phyloP scores from a whole-genome alignment of 1,139 yeast genomes.

The Candida sp. region DNA sequence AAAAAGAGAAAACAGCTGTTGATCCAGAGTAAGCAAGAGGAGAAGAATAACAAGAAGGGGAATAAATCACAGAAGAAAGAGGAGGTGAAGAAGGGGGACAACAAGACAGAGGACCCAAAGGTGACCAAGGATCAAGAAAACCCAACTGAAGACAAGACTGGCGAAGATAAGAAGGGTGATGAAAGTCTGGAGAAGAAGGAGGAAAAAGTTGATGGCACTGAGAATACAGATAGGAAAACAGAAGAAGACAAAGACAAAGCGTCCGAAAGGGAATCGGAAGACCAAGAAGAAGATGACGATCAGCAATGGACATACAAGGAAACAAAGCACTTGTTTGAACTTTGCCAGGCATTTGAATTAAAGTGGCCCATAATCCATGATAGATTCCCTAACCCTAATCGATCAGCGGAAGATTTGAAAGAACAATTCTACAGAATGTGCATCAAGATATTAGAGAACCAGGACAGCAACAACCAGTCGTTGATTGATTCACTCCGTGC shows the following conservation, averaged over 20 bases:
- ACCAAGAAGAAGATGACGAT: slow-evolving; percentile 7
- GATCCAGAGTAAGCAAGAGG: slow-evolving; percentile 14
- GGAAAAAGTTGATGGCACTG: too few relatives aligned
- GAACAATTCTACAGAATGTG: slow-evolving; percentile 70
- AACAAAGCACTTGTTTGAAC: slow-evolving; percentile 72
- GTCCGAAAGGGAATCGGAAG: slow-evolving; percentile 9
- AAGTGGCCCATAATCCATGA: slow-evolving; percentile 90
- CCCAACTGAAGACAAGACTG: too few relatives aligned
- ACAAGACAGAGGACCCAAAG: slow-evolving; percentile 2
- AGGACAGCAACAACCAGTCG: slow-evolving; percentile 49
- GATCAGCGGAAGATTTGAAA: slow-evolving; percentile 78
- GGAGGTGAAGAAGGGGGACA: background rate
- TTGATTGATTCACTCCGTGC: slow-evolving; percentile 54
- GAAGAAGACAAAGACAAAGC: slow-evolving; percentile 6
- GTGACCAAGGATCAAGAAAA: too few relatives aligned
- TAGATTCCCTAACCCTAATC: slow-evolving; percentile 52
- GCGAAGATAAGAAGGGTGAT: too few relatives aligned
- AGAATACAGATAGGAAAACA: slow-evolving; percentile 9
- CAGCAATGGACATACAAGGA: slow-evolving; percentile 75
- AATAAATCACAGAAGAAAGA: slow-evolving; percentile 3
- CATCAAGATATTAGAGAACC: slow-evolving; percentile 45
- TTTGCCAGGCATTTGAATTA: slow-evolving; percentile 76
- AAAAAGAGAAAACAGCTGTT: slow-evolving; percentile 8
- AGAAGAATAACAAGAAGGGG: slow-evolving; percentile 11
- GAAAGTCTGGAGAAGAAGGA: too few relatives aligned